Conservation (phyloP, 2,329 filamentous ascomycete genomes). For the Neobulgaria alba region DNA sequence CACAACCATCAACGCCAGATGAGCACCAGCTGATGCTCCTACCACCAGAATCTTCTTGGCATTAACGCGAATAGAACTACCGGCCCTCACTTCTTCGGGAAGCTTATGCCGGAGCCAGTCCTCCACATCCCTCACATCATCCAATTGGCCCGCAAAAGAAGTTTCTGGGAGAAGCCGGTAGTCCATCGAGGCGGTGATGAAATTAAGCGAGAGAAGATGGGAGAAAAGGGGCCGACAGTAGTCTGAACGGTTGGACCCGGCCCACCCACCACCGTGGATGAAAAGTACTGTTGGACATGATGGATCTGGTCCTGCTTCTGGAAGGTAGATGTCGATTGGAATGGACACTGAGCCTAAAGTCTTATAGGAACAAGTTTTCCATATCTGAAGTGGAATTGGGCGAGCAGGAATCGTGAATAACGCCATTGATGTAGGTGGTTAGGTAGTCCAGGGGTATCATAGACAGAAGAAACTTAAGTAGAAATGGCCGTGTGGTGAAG, state of each 20-base stretch:
- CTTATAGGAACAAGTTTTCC: slow-evolving; percentile 15
- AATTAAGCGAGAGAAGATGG: slow-evolving; percentile 11
- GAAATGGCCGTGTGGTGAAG: too few relatives aligned
- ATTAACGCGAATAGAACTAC: neutral
- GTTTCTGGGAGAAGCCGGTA: slow-evolving; percentile 16
- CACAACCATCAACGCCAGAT: slow-evolving; percentile 15
- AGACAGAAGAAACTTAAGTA: too few relatives aligned
- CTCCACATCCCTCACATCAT: slow-evolving; percentile 15
- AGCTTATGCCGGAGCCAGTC: slow-evolving; percentile 12
- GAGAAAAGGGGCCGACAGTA: slow-evolving; percentile 14
- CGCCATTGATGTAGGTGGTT: too few relatives aligned
- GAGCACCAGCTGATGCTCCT: slow-evolving; percentile 14
- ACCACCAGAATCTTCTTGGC: slow-evolving; percentile 10
- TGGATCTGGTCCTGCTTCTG: neutral
- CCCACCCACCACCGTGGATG: slow-evolving; percentile 19
- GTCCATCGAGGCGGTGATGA: slow-evolving; percentile 15
- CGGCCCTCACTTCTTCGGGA: slow-evolving; percentile 1
- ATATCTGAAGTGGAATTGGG: slow-evolving; percentile 9
- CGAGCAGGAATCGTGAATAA: slow-evolving; percentile 1
- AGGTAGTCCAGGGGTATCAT: too few relatives aligned
- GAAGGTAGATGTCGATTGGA: slow-evolving; percentile 11
- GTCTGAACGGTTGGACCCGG: slow-evolving; percentile 10
- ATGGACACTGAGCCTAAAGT: slow-evolving; percentile 6
- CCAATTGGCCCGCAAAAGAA: slow-evolving; percentile 7
- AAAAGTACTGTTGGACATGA: slow-evolving; percentile 10